phyloP scores from a whole-genome alignment of 768 basidiomycete species.

The Boletus rex-veris region DNA sequence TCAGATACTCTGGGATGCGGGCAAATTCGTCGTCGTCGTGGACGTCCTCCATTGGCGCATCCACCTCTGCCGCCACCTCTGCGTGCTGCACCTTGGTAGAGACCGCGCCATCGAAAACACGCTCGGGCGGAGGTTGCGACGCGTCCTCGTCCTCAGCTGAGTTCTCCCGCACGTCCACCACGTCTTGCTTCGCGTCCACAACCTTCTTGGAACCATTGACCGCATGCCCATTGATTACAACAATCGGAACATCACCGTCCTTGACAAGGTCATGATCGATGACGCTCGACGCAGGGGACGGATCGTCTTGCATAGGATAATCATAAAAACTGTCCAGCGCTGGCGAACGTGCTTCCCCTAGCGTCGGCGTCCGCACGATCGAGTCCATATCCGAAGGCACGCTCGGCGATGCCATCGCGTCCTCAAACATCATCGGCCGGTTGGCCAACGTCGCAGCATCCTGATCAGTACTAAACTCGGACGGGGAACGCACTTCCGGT shows the following conservation, averaged over 20 bases:
- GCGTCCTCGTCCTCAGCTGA: neutral
- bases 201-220: neutral
- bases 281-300: constrained; percentile 30
- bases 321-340: constrained; percentile 24
- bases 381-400: constrained; percentile 29
- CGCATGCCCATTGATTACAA: neutral
- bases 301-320: constrained; percentile 20
- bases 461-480: constrained; percentile 6
- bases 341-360: constrained; percentile 19
- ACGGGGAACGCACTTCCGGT: constrained; percentile 5
- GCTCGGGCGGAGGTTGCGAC: neutral
- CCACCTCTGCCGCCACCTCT: constrained; percentile 4
- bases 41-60: constrained; percentile 37
- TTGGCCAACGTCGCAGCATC: neutral
- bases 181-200: neutral
- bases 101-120: neutral
- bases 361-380: constrained; percentile 19
- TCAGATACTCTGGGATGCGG: constrained; percentile 52
- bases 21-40: constrained; percentile 35
- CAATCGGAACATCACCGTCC: constrained; percentile 6
- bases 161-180: neutral
- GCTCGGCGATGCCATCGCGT: constrained; percentile 20
- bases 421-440: constrained; percentile 4
- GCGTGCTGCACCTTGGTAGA: neutral
- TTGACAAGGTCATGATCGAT: constrained; percentile 21